Percentiles rank a stretch among this genome's conserved stretches.
phyloP scores from a whole-genome alignment of 352 stramenopile species.

The Phytopythium boreale region DNA sequence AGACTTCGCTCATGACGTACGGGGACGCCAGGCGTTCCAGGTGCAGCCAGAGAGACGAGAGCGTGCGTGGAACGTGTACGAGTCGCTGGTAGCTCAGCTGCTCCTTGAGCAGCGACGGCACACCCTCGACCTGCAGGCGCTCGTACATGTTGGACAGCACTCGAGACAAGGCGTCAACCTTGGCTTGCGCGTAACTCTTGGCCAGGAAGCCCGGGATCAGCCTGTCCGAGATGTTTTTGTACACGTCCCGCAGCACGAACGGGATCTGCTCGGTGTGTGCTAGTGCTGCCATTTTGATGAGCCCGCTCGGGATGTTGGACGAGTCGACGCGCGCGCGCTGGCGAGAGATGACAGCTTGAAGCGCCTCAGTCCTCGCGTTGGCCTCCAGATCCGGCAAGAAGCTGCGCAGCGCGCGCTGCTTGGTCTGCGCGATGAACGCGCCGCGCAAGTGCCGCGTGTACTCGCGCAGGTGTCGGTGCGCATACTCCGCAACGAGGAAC shows the following conservation, averaged over 20 bases:
- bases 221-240: constrained; percentile 55
- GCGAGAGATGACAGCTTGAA: constrained; percentile 33
- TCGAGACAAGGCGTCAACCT: constrained; percentile 43
- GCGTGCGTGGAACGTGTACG: constrained; percentile 44
- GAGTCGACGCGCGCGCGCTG: constrained; percentile 44
- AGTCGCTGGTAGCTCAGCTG: constrained; percentile 37
- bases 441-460: constrained; percentile 39
- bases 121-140: constrained; percentile 49
- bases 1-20: constrained; percentile 58
- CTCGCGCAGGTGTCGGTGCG: constrained; percentile 39
- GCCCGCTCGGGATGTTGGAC: constrained; percentile 35
- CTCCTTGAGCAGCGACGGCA: constrained; percentile 37
- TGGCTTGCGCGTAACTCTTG: constrained; percentile 19
- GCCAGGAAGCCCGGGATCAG: constrained; percentile 29
- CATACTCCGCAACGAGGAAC: constrained; percentile 57
- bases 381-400: constrained; percentile 38
- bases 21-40: constrained; percentile 53
- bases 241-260: constrained; percentile 53
- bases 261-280: constrained; percentile 56
- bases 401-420: constrained; percentile 43
- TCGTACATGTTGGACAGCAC: constrained; percentile 50
- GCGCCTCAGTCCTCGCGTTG: constrained; percentile 27
- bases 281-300: constrained; percentile 49
- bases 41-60: constrained; percentile 40
- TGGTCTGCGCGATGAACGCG: constrained; percentile 58